Evolutionary conservation across 2,329 filamentous ascomycete genomes (phyloP).

Genomic region (Alternaria angustiovoidea): DNA sequence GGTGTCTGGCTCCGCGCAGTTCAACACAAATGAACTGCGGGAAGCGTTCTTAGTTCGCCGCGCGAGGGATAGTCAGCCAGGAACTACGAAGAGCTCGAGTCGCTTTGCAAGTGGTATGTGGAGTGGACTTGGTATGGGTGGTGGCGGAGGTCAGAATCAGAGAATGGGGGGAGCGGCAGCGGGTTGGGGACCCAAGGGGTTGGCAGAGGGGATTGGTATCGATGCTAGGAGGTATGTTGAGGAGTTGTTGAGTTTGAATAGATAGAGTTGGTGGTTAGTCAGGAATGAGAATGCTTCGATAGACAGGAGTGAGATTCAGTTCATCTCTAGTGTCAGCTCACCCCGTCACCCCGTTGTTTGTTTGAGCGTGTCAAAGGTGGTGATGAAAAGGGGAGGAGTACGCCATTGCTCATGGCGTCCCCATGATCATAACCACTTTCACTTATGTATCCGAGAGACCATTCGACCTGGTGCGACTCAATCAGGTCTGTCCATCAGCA

Average conservation of each 20-base stretch:
- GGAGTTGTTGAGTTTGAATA: conserved; percentile 70
- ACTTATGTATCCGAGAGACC: too few relatives aligned
- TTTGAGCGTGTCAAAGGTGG: neutral
- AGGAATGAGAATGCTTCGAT: neutral
- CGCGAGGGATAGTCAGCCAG: conserved; percentile 42
- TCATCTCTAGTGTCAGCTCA: neutral
- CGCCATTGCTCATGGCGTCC: too few relatives aligned
- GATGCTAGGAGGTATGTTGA: conserved; percentile 81
- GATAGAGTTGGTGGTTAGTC: neutral
- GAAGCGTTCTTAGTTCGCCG: conserved; percentile 55
- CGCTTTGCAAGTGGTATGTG: conserved; percentile 46
- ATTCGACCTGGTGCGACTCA: neutral
- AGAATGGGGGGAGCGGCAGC: conserved; percentile 51
- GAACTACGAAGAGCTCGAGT: conserved; percentile 21
- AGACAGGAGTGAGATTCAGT: neutral
- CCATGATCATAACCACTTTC: too few relatives aligned
- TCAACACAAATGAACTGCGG: conserved; percentile 44
- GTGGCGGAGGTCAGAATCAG: conserved; percentile 26
- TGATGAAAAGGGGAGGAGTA: too few relatives aligned
- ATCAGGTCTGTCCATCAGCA: neutral
- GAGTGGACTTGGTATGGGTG: conserved; percentile 34
- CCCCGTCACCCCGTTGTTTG: neutral
- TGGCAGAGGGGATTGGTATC: conserved; percentile 77
- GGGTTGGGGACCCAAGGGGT: conserved; percentile 65
- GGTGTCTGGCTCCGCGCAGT: conserved; percentile 19